Evolutionary conservation across 2,329 filamentous ascomycete genomes (phyloP), one percentile per base, ranked within the genome.

Genomic region (Fusarium lateritium): DNA sequence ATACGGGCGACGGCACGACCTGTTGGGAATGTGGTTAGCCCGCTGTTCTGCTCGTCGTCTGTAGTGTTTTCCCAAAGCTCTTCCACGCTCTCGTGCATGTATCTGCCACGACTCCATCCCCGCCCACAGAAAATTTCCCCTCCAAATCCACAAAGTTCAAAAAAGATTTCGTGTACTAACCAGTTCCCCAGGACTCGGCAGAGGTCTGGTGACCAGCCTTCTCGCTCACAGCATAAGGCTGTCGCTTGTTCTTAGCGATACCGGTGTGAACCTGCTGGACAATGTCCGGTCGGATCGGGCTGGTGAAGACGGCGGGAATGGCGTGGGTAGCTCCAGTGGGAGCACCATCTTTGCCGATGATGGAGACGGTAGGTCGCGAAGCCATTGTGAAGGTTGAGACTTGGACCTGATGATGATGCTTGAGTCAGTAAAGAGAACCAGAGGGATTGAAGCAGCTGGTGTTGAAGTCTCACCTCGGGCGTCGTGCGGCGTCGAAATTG

Each of bases 161-260:
- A 54, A 56, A 50, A 57, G 71, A 61, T 45, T 36, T 67, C 65
- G 15, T 57, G 15, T 76, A 92, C 92, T 86, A 84, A 97, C 94
- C 95, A 88, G 95, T 98, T 91, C 95, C 95, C 96, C 96, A 99
- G 77, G 97, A 99, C 90, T 99, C 96, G 83, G 96, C 96, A 86
- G 94, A 97, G 83, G 96, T 99, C 89, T 99, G 96, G 88, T 99
- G 96, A 88, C 96, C 96, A 82, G 96, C 96, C 93, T 99, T 99
- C 92, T 98, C 95, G 92, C 94, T 97, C 89, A 99, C 96, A 81
- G 96, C 91, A 85, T 99, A 99, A 78, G 96, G 94, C 81, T 99
- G 96, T 84, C 96, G 92, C 92, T 97, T 98, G 92, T 99, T 99
- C 94, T 99, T 99, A 83, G 95, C 95, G 89, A 99, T 97, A 81